A percentile compares a stretch with the other conserved stretches of the same genome.
Evolutionary conservation across 805 yeast genomes (phyloP).

Genomic region (Saccharomycopsis sp.): DNA sequence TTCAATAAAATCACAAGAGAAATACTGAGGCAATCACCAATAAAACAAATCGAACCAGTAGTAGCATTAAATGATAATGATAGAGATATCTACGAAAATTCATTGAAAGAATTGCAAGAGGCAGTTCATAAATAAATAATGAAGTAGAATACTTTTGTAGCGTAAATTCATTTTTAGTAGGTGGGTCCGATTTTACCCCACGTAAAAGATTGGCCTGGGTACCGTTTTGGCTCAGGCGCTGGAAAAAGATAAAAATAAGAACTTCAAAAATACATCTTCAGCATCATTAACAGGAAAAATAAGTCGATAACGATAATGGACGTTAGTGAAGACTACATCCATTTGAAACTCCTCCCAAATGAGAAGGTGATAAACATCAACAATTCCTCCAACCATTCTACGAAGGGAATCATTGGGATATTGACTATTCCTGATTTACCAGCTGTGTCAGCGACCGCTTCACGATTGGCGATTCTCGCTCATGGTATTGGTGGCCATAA

Average conservation of each 20-base stretch:
- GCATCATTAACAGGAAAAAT: too few species aligned
- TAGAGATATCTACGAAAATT: conserved; percentile 35
- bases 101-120: conserved; percentile 38
- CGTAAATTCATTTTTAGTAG: too few species aligned
- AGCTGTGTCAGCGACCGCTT: conserved; percentile 28
- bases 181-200: too few species aligned
- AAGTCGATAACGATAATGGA: conserved; percentile 15
- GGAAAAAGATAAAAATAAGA: too few species aligned
- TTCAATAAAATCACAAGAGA: conserved; percentile 41
- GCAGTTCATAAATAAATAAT: too few species aligned
- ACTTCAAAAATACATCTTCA: too few species aligned
- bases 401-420: conserved; percentile 32
- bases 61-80: conserved; percentile 32
- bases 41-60: conserved; percentile 23
- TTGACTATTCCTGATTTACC: conserved; percentile 29
- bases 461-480: conserved; percentile 50
- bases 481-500: conserved; percentile 89
- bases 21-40: conserved; percentile 41
- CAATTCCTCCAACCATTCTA: conserved; percentile 23
- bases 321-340: conserved; percentile 22
- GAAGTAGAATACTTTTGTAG: too few species aligned
- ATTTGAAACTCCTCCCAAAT: conserved; percentile 23
- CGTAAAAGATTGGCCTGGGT: too few species aligned
- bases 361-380: conserved; percentile 26
- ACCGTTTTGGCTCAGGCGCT: too few species aligned